These are phyloP conservation scores for Pichia rugopelliculosa DNA, from an alignment of 805 yeast genomes.

Conservation along the genomic window DNA sequence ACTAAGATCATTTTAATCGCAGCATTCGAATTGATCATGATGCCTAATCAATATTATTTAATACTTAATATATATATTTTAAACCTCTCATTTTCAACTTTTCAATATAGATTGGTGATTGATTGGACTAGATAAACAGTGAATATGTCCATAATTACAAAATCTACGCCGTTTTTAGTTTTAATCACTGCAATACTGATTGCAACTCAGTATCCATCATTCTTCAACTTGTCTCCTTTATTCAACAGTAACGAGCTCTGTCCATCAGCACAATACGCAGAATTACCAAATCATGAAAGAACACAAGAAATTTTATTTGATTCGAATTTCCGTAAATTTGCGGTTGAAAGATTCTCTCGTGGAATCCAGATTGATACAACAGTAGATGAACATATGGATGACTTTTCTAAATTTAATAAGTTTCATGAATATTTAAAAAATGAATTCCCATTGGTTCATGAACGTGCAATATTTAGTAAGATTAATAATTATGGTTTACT, in stretches of 20 bases:
- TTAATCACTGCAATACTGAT: not conserved
- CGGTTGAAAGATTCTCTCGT: slow-evolving; percentile 37
- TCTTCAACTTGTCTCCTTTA: slow-evolving; percentile 3
- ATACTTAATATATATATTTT: too few species aligned
- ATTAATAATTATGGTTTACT: slow-evolving; percentile 61
- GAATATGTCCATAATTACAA: not conserved
- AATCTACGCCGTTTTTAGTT: not conserved
- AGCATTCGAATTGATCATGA: too few species aligned
- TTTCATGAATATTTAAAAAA: slow-evolving; percentile 15
- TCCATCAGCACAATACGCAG: slow-evolving; percentile 33
- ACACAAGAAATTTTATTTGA: slow-evolving; percentile 28
- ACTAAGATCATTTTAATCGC: too few species aligned
- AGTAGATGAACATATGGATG: slow-evolving; percentile 22
- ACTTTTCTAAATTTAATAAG: slow-evolving; percentile 17
- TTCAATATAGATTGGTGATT: too few species aligned
- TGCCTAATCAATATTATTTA: too few species aligned
- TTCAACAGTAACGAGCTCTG: slow-evolving; percentile 28
- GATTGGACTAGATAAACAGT: too few species aligned
- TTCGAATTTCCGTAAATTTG: slow-evolving; percentile 25
- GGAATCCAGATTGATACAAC: slow-evolving; percentile 49
- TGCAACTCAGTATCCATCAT: slow-evolving; percentile 5
- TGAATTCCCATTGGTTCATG: slow-evolving; percentile 47
- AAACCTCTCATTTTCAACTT: too few species aligned
- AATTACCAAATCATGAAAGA: slow-evolving; percentile 9
- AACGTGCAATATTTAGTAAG: slow-evolving; percentile 37